Base-by-base conservation (phyloP, 148 eudicot genomes). In the Camellia granthamiana region DNA sequence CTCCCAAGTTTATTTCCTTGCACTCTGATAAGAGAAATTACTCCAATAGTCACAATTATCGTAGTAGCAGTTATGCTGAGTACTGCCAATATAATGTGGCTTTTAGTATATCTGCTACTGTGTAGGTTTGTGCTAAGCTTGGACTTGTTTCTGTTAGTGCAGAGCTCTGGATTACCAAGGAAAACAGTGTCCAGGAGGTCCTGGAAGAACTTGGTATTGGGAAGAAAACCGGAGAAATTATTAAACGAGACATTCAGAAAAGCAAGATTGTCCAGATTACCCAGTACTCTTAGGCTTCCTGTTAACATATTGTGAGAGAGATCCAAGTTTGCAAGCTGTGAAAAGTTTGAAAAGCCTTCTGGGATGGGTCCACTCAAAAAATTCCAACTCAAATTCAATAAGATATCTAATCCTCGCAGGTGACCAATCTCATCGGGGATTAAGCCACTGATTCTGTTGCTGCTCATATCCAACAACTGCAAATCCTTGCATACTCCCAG, bases 281-380 rank as follows among this genome's bases (percentile, higher is more conserved):
- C 61, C 19, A 85, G 78, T 16, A 63, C 83, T 82, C 23, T 38
- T 54, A 85, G 72, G 72, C 84, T 76, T 71, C 87, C 87, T 18
- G 66, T 54, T 59, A 85, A 61, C 83, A 64, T 75, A 73, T 85
- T 85, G 72, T 82, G 84, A 55, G 87, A 85, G 19, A 85, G 63
- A 61, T 85, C 87, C 82, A 85, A 77, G 70, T 71, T 79, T 38
- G 87, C 84, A 64, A 85, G 85, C 83, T 85, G 82, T 47, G 80
- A 79, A 65, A 82, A 67, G 47, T 80, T 69, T 30, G 83, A 79
- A 72, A 85, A 79, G 56, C 83, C 70, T 55, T 72, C 83, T 13
- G 87, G 87, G 75, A 85, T 82, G 0, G 77, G 75, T 49, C 87
- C 87, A n/a, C 75, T 76, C 51, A 82, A 14, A 16, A 54, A 77